Base-by-base conservation (phyloP, 1,139 yeast genomes). In the Zygosaccharomyces pseudobailii region DNA sequence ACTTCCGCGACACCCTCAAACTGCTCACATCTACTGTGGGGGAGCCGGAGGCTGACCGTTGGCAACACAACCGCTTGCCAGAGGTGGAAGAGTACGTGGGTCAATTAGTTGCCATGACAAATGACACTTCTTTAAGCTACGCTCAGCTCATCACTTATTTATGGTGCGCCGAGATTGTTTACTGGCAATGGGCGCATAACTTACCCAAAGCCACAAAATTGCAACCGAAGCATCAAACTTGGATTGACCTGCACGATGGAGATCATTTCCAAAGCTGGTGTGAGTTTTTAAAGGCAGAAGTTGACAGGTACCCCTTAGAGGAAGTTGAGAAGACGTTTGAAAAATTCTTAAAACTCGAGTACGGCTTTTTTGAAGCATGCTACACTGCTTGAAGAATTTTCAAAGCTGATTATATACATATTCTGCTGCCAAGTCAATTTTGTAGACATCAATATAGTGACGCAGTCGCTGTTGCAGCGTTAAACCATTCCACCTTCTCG, bases 401-500 rank as follows among this genome's bases (percentile, higher is more conserved):
- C 36, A 25, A 31, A 54, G 43, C n/a, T 30, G 32, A 21, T 42
- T 40, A 43, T 39, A 48, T 30, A 55, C 31, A 21, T 48, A 42
- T 5, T 36, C 47, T 19, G 37, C 24, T 25, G 47, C 21, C 28
- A 43, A 49, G 3, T 49, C 41, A 19, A 55, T 25, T 9, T 49
- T 35, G 22, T 47, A 45, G 5, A 24, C 30, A 30, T 45, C 27
- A 5, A 56, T 42, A 43, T 63, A 65, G 22, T 48, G 24, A 4
- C 33, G 42, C 6, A 63, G 47, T 28, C 68, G 54, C 24, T 57
- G 53, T 17, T 37, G 32, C 35, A 65, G 55, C 3, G 56, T 46
- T n/a, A 38, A 7, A 0, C 81, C 84, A 58, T 86, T 87, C 89
- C 94, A 85, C 9, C 53, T 46, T 13, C 71, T 74, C 0, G 56